These are phyloP conservation scores for Beauveria bassiana DNA, from an alignment of 2,329 filamentous ascomycete species.

Conservation along the genomic window DNA sequence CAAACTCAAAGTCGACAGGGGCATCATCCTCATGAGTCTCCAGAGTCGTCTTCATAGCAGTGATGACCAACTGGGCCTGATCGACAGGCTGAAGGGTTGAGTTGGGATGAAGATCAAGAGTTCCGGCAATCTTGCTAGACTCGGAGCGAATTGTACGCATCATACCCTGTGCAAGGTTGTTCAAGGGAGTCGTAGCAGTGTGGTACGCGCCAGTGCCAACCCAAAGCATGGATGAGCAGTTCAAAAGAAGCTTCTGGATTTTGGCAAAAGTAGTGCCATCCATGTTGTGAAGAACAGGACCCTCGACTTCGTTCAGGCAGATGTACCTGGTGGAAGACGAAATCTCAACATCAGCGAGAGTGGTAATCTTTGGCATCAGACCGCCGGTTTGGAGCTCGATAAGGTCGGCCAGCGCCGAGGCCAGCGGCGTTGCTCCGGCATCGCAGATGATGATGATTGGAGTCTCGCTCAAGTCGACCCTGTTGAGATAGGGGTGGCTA, in stretches of 20 bases:
- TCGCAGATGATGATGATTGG: slow-evolving; percentile 21
- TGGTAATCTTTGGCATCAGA: slow-evolving; percentile 13
- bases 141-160: slow-evolving; percentile 40
- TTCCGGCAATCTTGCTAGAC: slow-evolving; percentile 35
- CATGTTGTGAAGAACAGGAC: slow-evolving; percentile 33
- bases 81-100: slow-evolving; percentile 22
- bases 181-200: slow-evolving; percentile 27
- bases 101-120: slow-evolving; percentile 36
- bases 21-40: slow-evolving; percentile 13
- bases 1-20: slow-evolving; percentile 23
- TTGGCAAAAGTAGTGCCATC: slow-evolving; percentile 29
- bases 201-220: slow-evolving; percentile 32
- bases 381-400: slow-evolving; percentile 18
- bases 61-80: slow-evolving; percentile 26
- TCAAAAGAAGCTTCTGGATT: slow-evolving; percentile 28
- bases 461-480: slow-evolving; percentile 12
- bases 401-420: slow-evolving; percentile 15
- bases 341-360: slow-evolving; percentile 15
- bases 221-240: slow-evolving; percentile 31
- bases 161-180: slow-evolving; percentile 38
- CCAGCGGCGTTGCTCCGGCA: slow-evolving; percentile 15
- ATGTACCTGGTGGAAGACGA: slow-evolving; percentile 24
- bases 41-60: slow-evolving; percentile 18
- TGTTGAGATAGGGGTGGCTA: neutral
- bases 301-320: slow-evolving; percentile 37